Evolutionary conservation across 768 basidiomycete species (phyloP), one percentile per base, ranked within the genome.

Genomic region (Auriculariales sp.): DNA sequence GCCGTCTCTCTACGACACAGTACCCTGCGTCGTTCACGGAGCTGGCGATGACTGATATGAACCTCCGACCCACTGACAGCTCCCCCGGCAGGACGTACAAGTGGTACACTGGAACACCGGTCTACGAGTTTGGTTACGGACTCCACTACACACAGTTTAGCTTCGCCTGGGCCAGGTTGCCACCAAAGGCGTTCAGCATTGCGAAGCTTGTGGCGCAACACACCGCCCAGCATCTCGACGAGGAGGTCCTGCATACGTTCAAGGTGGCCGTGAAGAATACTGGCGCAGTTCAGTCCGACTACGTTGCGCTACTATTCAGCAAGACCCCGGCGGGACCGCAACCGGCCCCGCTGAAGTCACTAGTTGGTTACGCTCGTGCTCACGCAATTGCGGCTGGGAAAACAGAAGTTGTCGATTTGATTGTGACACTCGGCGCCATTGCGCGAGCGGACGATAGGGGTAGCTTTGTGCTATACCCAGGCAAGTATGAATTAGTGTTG

Each of bases 11-110:
- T 4, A 64, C 65, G 29, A 78, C 75, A 1, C 76, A 78, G 51
- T 78, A 78, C 57, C 72, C 74, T 9, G 67, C 69, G 10, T 63
- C 57, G 52, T 78, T 72, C 57, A 64, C 69, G 12, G 57, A 69
- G 49, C 65, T 78, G 14, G 65, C 66, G 1, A 77, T 79, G 76
- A 77, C 76, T 4, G 72, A 79, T 60, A 79, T 79, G 76, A 64
- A 58, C 2, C 60, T 78, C 32, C 74, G 72, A 19, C 72, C 75
- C 5, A 70, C 66, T 55, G 54, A 61, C 28, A 65, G 64, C 46
- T 73, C 68, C 54, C 75, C 77, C 0, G 76, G n/a, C 10, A 67
- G 76, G 29, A 77, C 76, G 7, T 78, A 78, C 61, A 74, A 70
- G 53, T 79, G 75, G 76, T 77, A 69, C 62, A 66, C 64, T 22